These are phyloP conservation scores for Dothidotthia symphoricarpi DNA, from an alignment of 2,329 filamentous ascomycete species.

Conservation along the genomic window DNA sequence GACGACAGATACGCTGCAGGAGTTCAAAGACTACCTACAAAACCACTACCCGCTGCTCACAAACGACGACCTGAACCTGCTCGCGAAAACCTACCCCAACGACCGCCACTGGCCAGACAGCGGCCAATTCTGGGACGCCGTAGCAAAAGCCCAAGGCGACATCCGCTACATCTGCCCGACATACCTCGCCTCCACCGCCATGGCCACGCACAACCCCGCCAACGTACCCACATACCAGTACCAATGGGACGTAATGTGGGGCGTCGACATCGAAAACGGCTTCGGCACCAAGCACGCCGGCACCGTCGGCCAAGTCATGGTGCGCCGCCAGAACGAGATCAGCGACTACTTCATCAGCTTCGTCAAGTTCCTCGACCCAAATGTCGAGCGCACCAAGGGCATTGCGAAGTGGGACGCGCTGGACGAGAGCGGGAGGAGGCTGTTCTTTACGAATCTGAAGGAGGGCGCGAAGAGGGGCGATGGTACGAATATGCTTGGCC, in stretches of 20 bases:
- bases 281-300: constrained; percentile 37
- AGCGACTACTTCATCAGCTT: constrained; percentile 36
- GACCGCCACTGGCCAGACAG: constrained; percentile 37
- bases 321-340: constrained; percentile 27
- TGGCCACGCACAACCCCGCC: constrained; percentile 28
- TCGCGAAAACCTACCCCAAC: constrained; percentile 32
- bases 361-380: constrained; percentile 35
- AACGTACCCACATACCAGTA: constrained; percentile 31
- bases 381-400: constrained; percentile 18
- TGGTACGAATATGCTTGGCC: constrained; percentile 20
- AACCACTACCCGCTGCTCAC: constrained; percentile 51
- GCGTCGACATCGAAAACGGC: constrained; percentile 30
- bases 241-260: constrained; percentile 38
- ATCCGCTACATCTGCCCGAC: constrained; percentile 38
- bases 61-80: constrained; percentile 48
- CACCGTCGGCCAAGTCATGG: constrained; percentile 36
- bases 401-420: constrained; percentile 25
- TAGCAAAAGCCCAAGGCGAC: constrained; percentile 36
- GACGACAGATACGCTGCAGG: constrained; percentile 40
- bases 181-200: constrained; percentile 33
- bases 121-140: constrained; percentile 33
- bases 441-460: constrained; percentile 35
- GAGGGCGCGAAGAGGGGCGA: constrained; percentile 24
- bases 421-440: constrained; percentile 18
- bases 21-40: constrained; percentile 34